These are phyloP conservation scores for Croton setiger DNA, from an alignment of 441 rosid genomes.

Conservation along the genomic window DNA sequence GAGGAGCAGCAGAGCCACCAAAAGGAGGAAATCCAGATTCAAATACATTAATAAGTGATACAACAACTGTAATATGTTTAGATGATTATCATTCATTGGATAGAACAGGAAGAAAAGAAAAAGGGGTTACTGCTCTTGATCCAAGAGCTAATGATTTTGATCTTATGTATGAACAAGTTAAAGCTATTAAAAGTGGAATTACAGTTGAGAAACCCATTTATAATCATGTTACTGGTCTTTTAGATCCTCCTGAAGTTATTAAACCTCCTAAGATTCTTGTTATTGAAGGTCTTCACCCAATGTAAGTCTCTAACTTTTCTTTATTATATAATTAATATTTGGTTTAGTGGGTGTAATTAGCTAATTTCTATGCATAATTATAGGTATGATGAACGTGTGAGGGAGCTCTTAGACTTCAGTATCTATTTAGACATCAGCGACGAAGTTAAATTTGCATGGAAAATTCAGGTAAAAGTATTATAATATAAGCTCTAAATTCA, in stretches of 20 bases:
- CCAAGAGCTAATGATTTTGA: constrained; percentile 91
- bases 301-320: constrained; percentile 44
- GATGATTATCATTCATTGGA: constrained; percentile 94
- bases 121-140: constrained; percentile 94
- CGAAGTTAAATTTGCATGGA: constrained; percentile 97
- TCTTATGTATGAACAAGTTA: constrained; percentile 92
- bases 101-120: constrained; percentile 78
- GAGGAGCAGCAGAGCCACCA: constrained; percentile 95
- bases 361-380: not conserved
- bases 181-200: constrained; percentile 72
- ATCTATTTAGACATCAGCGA: constrained; percentile 97
- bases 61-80: constrained; percentile 86
- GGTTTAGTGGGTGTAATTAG: too few species aligned
- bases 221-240: constrained; percentile 84
- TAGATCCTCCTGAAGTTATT: constrained; percentile 92
- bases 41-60: constrained; percentile 92
- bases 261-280: constrained; percentile 95
- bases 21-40: constrained; percentile 98
- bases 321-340: too few species aligned
- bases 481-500: not conserved
- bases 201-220: constrained; percentile 90
- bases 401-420: constrained; percentile 88
- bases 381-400: constrained; percentile 88
- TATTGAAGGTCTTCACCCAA: constrained; percentile 97
- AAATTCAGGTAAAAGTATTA: constrained; percentile 60